phyloP scores from a whole-genome alignment of 192 early-diverging fungal genomes.

The Entomortierella parvispora region DNA sequence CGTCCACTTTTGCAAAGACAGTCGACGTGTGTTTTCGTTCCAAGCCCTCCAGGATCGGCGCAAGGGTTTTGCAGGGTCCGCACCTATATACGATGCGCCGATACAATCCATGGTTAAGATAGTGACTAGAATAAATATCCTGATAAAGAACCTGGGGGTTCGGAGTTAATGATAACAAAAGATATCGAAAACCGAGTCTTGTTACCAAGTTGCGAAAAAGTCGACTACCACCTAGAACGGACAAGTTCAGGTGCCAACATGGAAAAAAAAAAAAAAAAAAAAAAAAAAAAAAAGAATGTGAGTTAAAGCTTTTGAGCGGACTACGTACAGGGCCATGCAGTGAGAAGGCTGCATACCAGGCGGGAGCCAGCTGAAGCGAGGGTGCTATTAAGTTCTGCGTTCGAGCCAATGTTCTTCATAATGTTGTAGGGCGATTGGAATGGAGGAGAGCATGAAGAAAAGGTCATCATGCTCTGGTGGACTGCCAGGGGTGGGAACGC shows the following conservation, averaged over 20 bases:
- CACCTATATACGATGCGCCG: conserved; percentile 9
- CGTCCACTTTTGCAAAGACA: conserved; percentile 44
- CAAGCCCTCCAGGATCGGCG: conserved; percentile 38
- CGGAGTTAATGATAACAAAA: background rate
- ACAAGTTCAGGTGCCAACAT: background rate
- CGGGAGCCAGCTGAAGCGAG: conserved; percentile 35
- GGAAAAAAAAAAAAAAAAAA: background rate
- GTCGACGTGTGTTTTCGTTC: conserved; percentile 43
- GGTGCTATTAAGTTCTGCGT: conserved; percentile 27
- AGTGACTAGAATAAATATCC: background rate
- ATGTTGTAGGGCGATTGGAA: too few species aligned
- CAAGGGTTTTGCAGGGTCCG: conserved; percentile 47
- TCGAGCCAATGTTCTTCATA: conserved; percentile 41
- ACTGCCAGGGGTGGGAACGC: too few species aligned
- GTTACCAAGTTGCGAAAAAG: conserved; percentile 47
- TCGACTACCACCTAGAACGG: conserved; percentile 39
- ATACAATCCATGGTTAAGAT: background rate
- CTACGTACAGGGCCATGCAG: background rate
- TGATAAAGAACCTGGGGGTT: background rate
- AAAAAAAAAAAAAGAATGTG: background rate
- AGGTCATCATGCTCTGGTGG: too few species aligned
- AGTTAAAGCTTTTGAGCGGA: background rate
- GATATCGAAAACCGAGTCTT: background rate
- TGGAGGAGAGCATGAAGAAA: too few species aligned
- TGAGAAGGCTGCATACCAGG: conserved; percentile 5